Evolutionary conservation across 2,329 filamentous ascomycete genomes (phyloP).

Genomic region (Neoarthrinium moseri): DNA sequence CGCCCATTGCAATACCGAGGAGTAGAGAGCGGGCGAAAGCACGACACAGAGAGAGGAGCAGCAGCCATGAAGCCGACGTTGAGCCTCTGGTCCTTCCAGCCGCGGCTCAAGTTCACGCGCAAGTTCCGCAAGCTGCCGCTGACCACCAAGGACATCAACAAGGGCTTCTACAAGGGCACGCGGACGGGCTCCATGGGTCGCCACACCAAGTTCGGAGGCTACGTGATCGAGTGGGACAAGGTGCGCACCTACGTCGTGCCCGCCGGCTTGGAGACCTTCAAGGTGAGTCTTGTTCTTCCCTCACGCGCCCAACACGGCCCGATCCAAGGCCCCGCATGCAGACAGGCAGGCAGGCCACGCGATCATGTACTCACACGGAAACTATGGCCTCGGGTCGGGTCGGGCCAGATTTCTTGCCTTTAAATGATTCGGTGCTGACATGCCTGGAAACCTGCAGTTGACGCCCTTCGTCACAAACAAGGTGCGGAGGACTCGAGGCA

Average conservation of each 20-base stretch:
- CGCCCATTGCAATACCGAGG: not conserved
- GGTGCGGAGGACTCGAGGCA: slow-evolving; percentile 51
- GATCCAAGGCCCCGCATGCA: not conserved
- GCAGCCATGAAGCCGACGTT: slow-evolving; percentile 64
- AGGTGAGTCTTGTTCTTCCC: slow-evolving; percentile 50
- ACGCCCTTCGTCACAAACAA: slow-evolving; percentile 73
- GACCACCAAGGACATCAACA: slow-evolving; percentile 89
- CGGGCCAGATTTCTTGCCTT: not conserved
- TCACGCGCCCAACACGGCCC: not conserved
- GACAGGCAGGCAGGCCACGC: not conserved
- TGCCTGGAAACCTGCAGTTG: slow-evolving; percentile 59
- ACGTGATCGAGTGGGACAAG: slow-evolving; percentile 79
- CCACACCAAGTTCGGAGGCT: slow-evolving; percentile 82
- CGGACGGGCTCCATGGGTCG: slow-evolving; percentile 82
- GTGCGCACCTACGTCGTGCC: slow-evolving; percentile 90
- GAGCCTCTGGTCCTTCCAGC: slow-evolving; percentile 32
- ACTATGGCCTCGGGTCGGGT: not conserved
- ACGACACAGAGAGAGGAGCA: no score
- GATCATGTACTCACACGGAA: slow-evolving; percentile 1
- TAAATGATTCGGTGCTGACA: slow-evolving; percentile 13
- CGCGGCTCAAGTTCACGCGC: slow-evolving; percentile 51
- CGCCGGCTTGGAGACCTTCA: slow-evolving; percentile 64
- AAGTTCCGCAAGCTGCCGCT: slow-evolving; percentile 74
- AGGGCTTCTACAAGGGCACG: slow-evolving; percentile 97
- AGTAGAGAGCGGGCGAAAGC: no score